Evolutionary conservation across 345 rosid species (phyloP).

Genomic region (Arabidopsis arenosa): DNA sequence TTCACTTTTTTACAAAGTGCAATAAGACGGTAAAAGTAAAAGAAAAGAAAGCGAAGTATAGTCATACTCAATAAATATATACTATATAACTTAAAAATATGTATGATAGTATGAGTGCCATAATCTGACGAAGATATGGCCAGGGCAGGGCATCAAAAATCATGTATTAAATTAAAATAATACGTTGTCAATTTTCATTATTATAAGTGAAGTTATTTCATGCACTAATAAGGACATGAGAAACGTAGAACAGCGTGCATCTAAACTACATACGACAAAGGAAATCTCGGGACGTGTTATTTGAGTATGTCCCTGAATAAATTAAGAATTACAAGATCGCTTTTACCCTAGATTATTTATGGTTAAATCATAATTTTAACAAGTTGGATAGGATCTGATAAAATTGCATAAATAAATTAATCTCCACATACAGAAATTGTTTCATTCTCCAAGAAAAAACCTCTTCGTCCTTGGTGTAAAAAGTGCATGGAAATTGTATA

Average conservation of each 20-base stretch:
- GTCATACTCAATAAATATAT: neutral
- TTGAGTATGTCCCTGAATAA: slow-evolving; percentile 3
- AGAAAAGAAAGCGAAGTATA: neutral
- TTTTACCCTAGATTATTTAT: slow-evolving; percentile 27
- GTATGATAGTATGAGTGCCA: slow-evolving; percentile 6
- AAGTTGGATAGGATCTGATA: slow-evolving; percentile 27
- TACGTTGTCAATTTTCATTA: neutral
- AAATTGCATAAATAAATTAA: neutral
- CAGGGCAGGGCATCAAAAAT: slow-evolving; percentile 33
- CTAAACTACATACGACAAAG: slow-evolving; percentile 46
- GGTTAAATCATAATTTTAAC: slow-evolving; percentile 7
- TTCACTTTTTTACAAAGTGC: slow-evolving; percentile 29
- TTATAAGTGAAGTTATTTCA: neutral
- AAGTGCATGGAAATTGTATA: slow-evolving; percentile 27
- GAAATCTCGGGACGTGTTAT: slow-evolving; percentile 32
- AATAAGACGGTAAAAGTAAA: neutral
- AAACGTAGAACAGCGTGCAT: slow-evolving; percentile 38
- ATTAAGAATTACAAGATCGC: slow-evolving; percentile 15
- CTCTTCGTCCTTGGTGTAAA: slow-evolving; percentile 23
- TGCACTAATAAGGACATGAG: slow-evolving; percentile 21
- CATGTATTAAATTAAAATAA: slow-evolving; percentile 21
- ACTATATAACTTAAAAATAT: neutral
- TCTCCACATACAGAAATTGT: neutral
- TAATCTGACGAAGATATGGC: slow-evolving; percentile 39
- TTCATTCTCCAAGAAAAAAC: slow-evolving; percentile 38